These are phyloP conservation scores for Pseudocercospora crystallina DNA, from an alignment of 2,329 filamentous ascomycete genomes.

Conservation along the genomic window DNA sequence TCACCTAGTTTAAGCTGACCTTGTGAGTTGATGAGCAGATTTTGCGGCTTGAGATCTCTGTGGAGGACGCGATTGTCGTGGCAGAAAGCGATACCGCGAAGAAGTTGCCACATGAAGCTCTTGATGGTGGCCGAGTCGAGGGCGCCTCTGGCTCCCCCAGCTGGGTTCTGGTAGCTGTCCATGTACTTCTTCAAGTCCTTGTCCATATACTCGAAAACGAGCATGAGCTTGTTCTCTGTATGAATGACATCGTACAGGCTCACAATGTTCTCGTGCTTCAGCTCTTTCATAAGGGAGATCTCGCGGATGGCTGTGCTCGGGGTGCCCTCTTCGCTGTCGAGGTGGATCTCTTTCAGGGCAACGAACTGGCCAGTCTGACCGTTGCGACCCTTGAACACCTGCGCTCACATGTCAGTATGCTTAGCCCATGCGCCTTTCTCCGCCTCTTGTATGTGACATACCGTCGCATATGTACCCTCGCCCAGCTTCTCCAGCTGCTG, in stretches of 20 bases:
- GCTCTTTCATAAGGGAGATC: conserved; percentile 98
- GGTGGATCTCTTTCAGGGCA: conserved; percentile 96
- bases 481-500: conserved; percentile 98
- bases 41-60: conserved; percentile 93
- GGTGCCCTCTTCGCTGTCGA: conserved; percentile 97
- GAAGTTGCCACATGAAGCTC: conserved; percentile 97
- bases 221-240: conserved; percentile 99
- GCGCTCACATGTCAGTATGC: conserved; percentile 7
- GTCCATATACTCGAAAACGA: conserved; percentile 99
- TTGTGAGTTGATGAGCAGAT: conserved; percentile 90
- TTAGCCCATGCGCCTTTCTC: neutral
- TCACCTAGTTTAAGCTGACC: conserved; percentile 90
- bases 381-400: conserved; percentile 99
- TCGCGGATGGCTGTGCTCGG: conserved; percentile 96
- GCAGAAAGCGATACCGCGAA: conserved; percentile 95
- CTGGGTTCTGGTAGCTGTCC: conserved; percentile 59
- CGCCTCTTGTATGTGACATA: conserved; percentile 42
- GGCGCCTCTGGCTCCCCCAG: conserved; percentile 81
- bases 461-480: conserved; percentile 97
- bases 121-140: conserved; percentile 91
- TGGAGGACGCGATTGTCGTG: conserved; percentile 96
- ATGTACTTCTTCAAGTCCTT: conserved; percentile 98
- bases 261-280: conserved; percentile 98
- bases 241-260: conserved; percentile 98
- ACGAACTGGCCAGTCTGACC: conserved; percentile 95